Evolutionary conservation across 352 stramenopile genomes (phyloP), one percentile per base, ranked within the genome.

Genomic region (Pythium volutum): DNA sequence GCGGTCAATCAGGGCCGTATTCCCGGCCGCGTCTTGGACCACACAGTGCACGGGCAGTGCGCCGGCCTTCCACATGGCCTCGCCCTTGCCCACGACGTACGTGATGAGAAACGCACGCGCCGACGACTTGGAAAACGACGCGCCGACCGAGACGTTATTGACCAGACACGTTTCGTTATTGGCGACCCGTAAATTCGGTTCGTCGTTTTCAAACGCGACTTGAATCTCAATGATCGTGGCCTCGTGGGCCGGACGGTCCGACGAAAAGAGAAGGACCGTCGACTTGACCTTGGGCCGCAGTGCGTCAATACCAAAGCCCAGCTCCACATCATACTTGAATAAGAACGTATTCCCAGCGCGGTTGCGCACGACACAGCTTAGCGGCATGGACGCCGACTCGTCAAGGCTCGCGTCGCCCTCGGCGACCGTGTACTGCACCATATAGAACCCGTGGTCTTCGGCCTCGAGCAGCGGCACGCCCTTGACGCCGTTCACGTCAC

Each of bases 191-290:
- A 86, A 43, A 14, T 78, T 43, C n/a, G 65, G 66, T 42, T 83
- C 68, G 25, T 78, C 62, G 26, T 84, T 70, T 10, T 69, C 47
- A 22, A 85, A 69, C 18, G 55, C 63, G 41, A 88, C 67, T 39
- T 88, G 79, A 38, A 86, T 71, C 47, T 87, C 79, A 58, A 88
- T 85, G 57, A 88, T 79, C 31, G 75, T 82, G 25, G 76, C 76
- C 64, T 83, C 79, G 36, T 88, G 76, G 6, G 79, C 79, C 31
- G 79, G 79, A 5, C 72, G 67, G 57, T 88, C 79, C 2, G 76
- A 87, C 11, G 76, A 77, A 54, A 87, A 87, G 8, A 88, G 58
- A 12, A 88, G 67, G 42, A 67, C 61, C 3, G 79, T 88, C 9
- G 70, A 72, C 9, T 59, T 39, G 26, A 86, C 63, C 48, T 74